Base-by-base conservation (phyloP, 2,329 filamentous ascomycete genomes). In the Cercospora beticola region DNA sequence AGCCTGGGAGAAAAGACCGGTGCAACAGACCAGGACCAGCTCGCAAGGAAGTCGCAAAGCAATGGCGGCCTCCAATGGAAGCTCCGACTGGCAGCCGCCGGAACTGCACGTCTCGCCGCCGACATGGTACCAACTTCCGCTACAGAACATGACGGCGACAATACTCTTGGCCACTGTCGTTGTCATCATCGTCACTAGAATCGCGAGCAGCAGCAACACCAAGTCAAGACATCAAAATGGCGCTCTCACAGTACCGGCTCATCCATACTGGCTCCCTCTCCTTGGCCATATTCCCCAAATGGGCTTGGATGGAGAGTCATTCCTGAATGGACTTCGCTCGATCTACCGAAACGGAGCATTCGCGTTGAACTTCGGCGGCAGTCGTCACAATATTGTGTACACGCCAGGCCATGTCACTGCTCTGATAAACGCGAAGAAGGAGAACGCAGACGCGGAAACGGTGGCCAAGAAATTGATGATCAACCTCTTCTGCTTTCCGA, bases 251-350 rank as follows among this genome's bases (percentile, higher is more conserved):
- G 67, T 73, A 6, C 72, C 74, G 71, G 78, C 78, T 64, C 81
- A 86, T 68, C 84, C 83, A 77, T 89, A 89, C 77, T 90, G 86
- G 85, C 76, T 89, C 7, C 87, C 88, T 1, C 81, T 85, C 62
- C 40, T 89, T 8, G 86, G 86, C 46, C 86, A 90, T 79, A 80
- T 83, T 6, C 72, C 84, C 21, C 84, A 87, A 71, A 79, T 83
- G 71, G 76, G 82, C 21, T 80, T 83, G 73, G 76, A 83, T 49
- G 81, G 82, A 60, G 78, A 83, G 49, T 73, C 74, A 10, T 83
- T 85, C 71, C 74, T 86, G 68, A 77, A 78, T 46, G 78, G 77
- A 62, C 76, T 83, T 14, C 69, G 76, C 78, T 80, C 78, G 60
- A 78, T 75, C 65, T 79, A 78, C 73, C 79, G 76, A 67, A 79